Percentiles rank a stretch among this genome's conserved stretches.
phyloP scores from a whole-genome alignment of 257 asterid genomes.

The Gentiana macrophylla region DNA sequence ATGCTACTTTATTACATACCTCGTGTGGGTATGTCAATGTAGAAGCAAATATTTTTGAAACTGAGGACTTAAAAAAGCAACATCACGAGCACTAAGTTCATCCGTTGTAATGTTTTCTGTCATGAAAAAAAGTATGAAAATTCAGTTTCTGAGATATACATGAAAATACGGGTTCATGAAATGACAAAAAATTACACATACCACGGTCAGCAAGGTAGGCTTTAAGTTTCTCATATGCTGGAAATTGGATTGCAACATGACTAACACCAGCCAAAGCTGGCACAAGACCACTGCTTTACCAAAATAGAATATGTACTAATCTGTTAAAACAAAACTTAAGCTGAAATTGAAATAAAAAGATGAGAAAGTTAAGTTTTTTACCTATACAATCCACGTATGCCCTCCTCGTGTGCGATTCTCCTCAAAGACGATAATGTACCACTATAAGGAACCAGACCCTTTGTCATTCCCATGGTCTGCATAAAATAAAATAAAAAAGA shows the following conservation, averaged over 20 bases:
- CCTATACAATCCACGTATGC: constrained; percentile 90
- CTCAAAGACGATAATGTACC: constrained; percentile 73
- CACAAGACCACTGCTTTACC: constrained; percentile 77
- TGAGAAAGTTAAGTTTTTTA: constrained; percentile 14
- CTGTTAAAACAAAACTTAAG: no score
- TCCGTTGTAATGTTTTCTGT: constrained; percentile 62
- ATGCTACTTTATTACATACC: constrained; percentile 23
- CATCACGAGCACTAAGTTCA: constrained; percentile 60
- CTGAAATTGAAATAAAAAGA: not conserved
- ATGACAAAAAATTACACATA: constrained; percentile 8
- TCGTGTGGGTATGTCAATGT: constrained; percentile 93
- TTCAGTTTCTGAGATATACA: no score
- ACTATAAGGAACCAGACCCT: constrained; percentile 53
- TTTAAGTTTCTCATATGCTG: constrained; percentile 80
- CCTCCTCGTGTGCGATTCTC: constrained; percentile 80
- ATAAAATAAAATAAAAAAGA: constrained; percentile 7
- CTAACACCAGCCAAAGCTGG: constrained; percentile 94
- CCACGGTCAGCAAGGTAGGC: constrained; percentile 63
- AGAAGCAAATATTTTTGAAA: constrained; percentile 88
- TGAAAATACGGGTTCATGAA: no score
- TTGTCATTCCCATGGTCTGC: constrained; percentile 69
- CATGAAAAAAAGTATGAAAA: not conserved
- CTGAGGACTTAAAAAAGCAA: constrained; percentile 79
- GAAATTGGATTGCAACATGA: constrained; percentile 93
- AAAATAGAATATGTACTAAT: not conserved